Percentiles rank a stretch among this genome's conserved stretches.
Evolutionary conservation across 148 eudicot genomes (phyloP).

Genomic region (Vaccinium corymbosum): DNA sequence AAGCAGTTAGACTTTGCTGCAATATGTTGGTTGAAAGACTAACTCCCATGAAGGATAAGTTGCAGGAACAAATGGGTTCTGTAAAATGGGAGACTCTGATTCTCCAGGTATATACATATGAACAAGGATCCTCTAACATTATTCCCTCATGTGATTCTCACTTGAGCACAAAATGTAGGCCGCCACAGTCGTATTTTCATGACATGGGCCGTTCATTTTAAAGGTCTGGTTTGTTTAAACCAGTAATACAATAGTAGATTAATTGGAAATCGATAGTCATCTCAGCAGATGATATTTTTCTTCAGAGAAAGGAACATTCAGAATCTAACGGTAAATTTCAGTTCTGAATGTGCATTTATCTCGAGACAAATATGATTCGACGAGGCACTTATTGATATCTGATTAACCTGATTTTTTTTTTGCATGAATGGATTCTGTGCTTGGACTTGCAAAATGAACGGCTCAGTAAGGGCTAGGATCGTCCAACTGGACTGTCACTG

Average conservation of each 20-base stretch:
- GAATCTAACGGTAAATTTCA: background rate
- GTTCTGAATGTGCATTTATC: background rate
- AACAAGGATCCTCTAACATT: background rate
- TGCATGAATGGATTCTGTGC: background rate
- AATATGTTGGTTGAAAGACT: slow-evolving; percentile 71
- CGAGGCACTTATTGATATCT: background rate
- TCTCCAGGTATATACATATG: slow-evolving; percentile 37
- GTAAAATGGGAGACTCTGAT: slow-evolving; percentile 61
- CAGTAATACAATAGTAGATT: background rate
- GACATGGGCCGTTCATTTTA: background rate
- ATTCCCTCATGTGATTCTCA: background rate
- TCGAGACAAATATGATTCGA: background rate
- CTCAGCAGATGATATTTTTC: background rate
- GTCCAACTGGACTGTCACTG: background rate
- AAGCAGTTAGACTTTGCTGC: slow-evolving; percentile 83
- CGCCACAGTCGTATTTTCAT: background rate
- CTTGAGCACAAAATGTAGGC: too few relatives aligned
- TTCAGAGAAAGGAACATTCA: background rate
- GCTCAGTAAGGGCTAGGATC: background rate
- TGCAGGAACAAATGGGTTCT: slow-evolving; percentile 45
- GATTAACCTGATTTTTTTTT: background rate
- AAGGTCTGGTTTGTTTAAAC: background rate
- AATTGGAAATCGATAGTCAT: background rate
- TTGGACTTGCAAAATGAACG: background rate
- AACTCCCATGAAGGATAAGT: slow-evolving; percentile 43